Evolutionary conservation across 2,329 filamentous ascomycete genomes (phyloP).

Genomic region (Neocatenulostroma microsporum): DNA sequence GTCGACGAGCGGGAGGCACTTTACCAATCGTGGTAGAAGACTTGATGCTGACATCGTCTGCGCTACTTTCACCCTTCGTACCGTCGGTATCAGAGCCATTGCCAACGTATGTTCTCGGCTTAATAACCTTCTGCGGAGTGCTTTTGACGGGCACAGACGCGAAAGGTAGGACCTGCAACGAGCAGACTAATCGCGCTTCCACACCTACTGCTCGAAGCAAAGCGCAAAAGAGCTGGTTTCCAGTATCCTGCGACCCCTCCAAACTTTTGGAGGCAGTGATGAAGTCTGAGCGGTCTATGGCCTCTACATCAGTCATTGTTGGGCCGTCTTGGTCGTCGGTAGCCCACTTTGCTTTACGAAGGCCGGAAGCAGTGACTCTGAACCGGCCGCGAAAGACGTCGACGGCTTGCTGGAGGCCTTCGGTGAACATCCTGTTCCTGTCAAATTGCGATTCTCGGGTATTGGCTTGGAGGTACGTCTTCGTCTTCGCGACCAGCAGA

Average conservation of each 20-base stretch:
- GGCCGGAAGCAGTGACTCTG: slow-evolving; percentile 60
- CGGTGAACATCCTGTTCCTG: slow-evolving; percentile 66
- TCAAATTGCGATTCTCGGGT: slow-evolving; percentile 64
- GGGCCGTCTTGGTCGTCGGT: slow-evolving; percentile 48
- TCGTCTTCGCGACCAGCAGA: slow-evolving; percentile 58
- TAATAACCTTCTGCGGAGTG: slow-evolving; percentile 35
- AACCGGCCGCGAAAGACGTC: slow-evolving; percentile 64
- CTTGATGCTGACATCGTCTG: slow-evolving; percentile 19
- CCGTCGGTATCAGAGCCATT: slow-evolving; percentile 16
- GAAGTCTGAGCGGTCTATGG: slow-evolving; percentile 55
- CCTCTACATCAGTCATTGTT: slow-evolving; percentile 9
- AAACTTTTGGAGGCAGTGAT: slow-evolving; percentile 58
- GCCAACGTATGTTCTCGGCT: slow-evolving; percentile 30
- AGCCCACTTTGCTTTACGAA: slow-evolving; percentile 63
- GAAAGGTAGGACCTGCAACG: slow-evolving; percentile 74
- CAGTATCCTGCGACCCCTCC: slow-evolving; percentile 78
- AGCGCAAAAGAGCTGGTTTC: slow-evolving; percentile 84
- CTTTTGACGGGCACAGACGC: slow-evolving; percentile 42
- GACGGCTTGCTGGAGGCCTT: slow-evolving; percentile 63
- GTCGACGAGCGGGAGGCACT: slow-evolving; percentile 24
- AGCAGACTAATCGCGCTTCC: slow-evolving; percentile 77
- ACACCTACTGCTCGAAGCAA: slow-evolving; percentile 76
- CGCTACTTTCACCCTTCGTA: slow-evolving; percentile 11
- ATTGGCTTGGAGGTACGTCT: slow-evolving; percentile 61
- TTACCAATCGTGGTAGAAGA: slow-evolving; percentile 17